Percentiles rank a stretch among this genome's conserved stretches.
Evolutionary conservation across 225 moss, liverwort and hornwort genomes (phyloP).

Genomic region (Straminergon stramineum): DNA sequence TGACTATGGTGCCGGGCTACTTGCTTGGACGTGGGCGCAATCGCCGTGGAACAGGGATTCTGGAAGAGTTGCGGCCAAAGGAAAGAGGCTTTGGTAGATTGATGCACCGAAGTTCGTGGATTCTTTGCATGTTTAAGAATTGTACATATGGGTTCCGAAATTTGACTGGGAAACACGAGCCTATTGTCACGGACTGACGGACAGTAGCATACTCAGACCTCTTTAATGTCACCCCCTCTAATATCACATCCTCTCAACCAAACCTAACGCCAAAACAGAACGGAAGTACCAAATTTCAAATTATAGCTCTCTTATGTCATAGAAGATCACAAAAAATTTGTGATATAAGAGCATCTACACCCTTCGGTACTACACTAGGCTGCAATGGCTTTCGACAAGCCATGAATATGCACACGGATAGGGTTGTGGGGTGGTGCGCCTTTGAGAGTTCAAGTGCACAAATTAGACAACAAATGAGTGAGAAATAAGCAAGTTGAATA

Average conservation of each 20-base stretch:
- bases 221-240: neutral
- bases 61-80: neutral
- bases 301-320: neutral
- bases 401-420: accelerated
- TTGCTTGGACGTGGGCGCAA: neutral
- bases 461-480: neutral
- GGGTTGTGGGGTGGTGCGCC: neutral
- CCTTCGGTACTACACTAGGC: neutral
- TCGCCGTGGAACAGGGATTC: neutral
- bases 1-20: neutral
- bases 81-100: neutral
- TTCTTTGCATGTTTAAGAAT: accelerated
- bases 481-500: too few species aligned
- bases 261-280: neutral
- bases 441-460: neutral
- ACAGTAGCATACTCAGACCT: too few species aligned
- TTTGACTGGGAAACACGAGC: neutral
- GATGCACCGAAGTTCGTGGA: neutral
- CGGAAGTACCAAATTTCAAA: neutral
- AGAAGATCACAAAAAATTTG: neutral
- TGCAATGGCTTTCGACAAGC: accelerated
- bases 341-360: neutral
- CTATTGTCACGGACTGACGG: too few species aligned
- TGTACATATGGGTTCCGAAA: neutral
- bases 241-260: neutral